Evolutionary conservation across 805 yeast genomes (phyloP).

Genomic region (baker's yeast (Saccharomyces cerevisiae)): DNA sequence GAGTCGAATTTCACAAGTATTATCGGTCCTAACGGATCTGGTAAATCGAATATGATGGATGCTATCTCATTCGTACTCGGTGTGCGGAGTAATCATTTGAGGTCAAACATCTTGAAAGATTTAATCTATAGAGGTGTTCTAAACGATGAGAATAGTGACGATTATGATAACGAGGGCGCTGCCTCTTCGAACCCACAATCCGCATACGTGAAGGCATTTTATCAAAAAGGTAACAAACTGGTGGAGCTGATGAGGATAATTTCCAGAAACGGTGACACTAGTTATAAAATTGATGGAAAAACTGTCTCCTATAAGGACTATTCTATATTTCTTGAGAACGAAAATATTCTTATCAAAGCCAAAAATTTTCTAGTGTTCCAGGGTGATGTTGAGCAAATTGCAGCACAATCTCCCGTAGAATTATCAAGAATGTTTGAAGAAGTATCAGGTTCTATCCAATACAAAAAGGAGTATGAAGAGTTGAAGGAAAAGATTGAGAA

Average conservation of each 20-base stretch:
- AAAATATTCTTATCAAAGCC: conserved; percentile 81
- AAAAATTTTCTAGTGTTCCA: conserved; percentile 89
- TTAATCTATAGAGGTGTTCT: conserved; percentile 66
- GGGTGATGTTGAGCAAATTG: conserved; percentile 92
- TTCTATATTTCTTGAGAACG: conserved; percentile 53
- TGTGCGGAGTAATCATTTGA: conserved; percentile 60
- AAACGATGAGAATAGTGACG: conserved; percentile 20
- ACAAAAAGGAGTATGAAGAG: conserved; percentile 54
- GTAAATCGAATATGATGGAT: conserved; percentile 95
- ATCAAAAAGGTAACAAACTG: conserved; percentile 48
- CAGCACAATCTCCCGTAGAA: conserved; percentile 74
- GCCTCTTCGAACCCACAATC: conserved; percentile 20
- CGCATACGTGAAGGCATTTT: conserved; percentile 75
- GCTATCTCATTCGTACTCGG: conserved; percentile 94
- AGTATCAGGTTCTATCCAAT: conserved; percentile 73
- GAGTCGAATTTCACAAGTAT: conserved; percentile 77
- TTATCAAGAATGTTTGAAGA: conserved; percentile 69
- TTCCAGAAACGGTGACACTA: conserved; percentile 50
- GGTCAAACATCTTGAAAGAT: conserved; percentile 68
- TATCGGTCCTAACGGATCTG: conserved; percentile 98
- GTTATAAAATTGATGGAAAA: conserved; percentile 56
- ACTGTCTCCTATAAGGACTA: conserved; percentile 60
- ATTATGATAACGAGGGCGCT: conserved; percentile 14
- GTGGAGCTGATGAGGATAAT: conserved; percentile 59
- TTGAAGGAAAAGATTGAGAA: conserved; percentile 56